phyloP scores from a whole-genome alignment of 305 asterid genomes.

The Petunia hybrid region DNA sequence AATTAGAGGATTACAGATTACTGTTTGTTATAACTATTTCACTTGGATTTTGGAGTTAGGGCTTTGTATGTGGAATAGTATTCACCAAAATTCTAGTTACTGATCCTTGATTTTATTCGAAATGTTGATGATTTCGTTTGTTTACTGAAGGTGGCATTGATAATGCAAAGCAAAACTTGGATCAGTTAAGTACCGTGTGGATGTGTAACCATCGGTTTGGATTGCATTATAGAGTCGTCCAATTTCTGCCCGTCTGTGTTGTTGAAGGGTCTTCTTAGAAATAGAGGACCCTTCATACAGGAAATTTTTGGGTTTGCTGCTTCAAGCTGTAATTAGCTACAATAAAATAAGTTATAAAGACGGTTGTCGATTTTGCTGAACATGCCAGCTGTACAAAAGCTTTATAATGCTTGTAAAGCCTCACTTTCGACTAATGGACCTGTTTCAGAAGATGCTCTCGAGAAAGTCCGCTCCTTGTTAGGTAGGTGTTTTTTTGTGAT shows the following conservation, averaged over 20 bases:
- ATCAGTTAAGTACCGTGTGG: conserved; percentile 28
- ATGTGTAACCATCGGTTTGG: conserved; percentile 29
- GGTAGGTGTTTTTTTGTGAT: conserved; percentile 73
- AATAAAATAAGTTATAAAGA: conserved; percentile 33
- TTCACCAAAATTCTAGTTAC: background rate
- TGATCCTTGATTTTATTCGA: background rate
- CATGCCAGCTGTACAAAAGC: conserved; percentile 96
- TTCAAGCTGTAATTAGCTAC: conserved; percentile 6
- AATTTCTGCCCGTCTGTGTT: conserved; percentile 22
- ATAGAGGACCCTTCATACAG: conserved; percentile 73
- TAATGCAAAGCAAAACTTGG: background rate
- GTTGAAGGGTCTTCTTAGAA: conserved; percentile 37
- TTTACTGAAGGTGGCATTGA: conserved; percentile 29
- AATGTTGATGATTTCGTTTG: conserved; percentile 24
- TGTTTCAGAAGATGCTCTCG: conserved; percentile 87
- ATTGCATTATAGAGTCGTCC: conserved; percentile 31
- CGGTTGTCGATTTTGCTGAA: conserved; percentile 50
- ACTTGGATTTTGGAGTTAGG: background rate
- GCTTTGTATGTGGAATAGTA: background rate
- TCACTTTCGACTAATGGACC: conserved; percentile 87
- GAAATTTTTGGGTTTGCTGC: conserved; percentile 31
- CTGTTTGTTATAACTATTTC: background rate
- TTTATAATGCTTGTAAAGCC: conserved; percentile 82
- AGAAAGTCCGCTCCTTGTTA: conserved; percentile 80
- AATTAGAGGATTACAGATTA: background rate